Percentiles rank a stretch among this genome's conserved stretches.
Conservation (phyloP, 2,329 filamentous ascomycete genomes). For the Trichoderma atroviride region DNA sequence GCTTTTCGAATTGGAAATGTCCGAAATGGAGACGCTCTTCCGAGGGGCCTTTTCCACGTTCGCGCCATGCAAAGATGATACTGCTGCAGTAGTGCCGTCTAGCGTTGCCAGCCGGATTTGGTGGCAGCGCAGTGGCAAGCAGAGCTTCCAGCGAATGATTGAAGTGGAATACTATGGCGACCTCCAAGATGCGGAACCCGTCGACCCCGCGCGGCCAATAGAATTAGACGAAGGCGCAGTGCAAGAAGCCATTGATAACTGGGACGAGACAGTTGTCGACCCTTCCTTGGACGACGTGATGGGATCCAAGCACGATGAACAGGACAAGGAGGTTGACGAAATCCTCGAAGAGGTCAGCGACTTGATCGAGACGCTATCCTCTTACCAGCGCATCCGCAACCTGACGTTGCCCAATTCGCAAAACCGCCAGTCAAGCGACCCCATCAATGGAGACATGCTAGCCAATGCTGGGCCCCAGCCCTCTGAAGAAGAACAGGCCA, state of each 20-base stretch:
- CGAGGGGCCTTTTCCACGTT: constrained; percentile 79
- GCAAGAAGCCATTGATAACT: constrained; percentile 58
- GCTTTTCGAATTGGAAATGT: constrained; percentile 58
- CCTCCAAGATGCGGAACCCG: constrained; percentile 42
- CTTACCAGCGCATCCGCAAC: constrained; percentile 78
- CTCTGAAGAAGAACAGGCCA: constrained; percentile 60
- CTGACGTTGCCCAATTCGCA: constrained; percentile 67
- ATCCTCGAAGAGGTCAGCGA: constrained; percentile 74
- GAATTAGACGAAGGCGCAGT: constrained; percentile 57
- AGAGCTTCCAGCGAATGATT: constrained; percentile 66
- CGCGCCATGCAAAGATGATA: constrained; percentile 74
- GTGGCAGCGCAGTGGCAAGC: constrained; percentile 73
- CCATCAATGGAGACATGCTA: constrained; percentile 68
- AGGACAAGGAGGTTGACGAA: constrained; percentile 70
- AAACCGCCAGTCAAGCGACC: constrained; percentile 61
- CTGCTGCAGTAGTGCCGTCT: constrained; percentile 69
- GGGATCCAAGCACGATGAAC: constrained; percentile 56
- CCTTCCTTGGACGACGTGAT: constrained; percentile 58
- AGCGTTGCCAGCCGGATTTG: constrained; percentile 70
- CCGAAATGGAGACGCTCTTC: constrained; percentile 74
- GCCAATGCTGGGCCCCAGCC: constrained; percentile 69
- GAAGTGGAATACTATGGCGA: constrained; percentile 54
- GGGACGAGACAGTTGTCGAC: constrained; percentile 61
- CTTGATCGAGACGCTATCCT: constrained; percentile 74
- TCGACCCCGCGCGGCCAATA: constrained; percentile 38